Evolutionary conservation across 2,329 filamentous ascomycete genomes (phyloP).

Genomic region (Talaromyces sp.): DNA sequence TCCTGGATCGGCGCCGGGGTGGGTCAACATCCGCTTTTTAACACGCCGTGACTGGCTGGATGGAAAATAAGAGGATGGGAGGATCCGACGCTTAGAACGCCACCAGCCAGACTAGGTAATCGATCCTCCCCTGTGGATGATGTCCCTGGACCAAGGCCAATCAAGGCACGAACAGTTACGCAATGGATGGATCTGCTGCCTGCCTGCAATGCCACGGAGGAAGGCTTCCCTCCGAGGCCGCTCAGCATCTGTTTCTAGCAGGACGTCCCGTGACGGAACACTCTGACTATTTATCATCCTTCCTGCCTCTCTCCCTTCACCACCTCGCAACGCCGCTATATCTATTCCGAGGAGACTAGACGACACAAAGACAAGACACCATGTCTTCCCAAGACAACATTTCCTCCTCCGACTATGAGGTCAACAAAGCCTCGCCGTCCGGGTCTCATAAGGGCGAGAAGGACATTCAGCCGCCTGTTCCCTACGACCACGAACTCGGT

Average conservation of each 20-base stretch:
- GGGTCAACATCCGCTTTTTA: neutral
- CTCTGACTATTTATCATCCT: neutral
- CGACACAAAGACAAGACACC: neutral
- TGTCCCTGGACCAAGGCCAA: neutral
- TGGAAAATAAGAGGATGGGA: neutral
- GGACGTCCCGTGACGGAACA: neutral
- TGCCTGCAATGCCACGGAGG: neutral
- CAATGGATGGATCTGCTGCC: slow-evolving; percentile 7
- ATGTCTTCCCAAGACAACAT: slow-evolving; percentile 17
- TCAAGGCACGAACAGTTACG: slow-evolving; percentile 1
- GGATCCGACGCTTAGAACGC: neutral
- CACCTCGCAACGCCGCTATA: neutral
- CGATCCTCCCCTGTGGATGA: neutral
- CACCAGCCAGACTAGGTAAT: neutral
- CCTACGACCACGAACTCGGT: slow-evolving; percentile 18
- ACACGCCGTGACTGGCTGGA: neutral
- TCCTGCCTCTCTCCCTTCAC: neutral
- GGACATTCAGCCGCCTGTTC: neutral
- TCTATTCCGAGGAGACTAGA: neutral
- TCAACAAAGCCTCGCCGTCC: slow-evolving; percentile 7
- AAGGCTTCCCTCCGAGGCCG: neutral
- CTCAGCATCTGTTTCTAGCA: neutral
- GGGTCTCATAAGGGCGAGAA: slow-evolving; percentile 1
- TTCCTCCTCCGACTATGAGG: slow-evolving; percentile 15
- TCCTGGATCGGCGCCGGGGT: neutral